A percentile compares a stretch with the other conserved stretches of the same genome.
These are phyloP conservation scores for Coemansia umbellata DNA, from an alignment of 192 early-diverging fungal species.

Conservation along the genomic window DNA sequence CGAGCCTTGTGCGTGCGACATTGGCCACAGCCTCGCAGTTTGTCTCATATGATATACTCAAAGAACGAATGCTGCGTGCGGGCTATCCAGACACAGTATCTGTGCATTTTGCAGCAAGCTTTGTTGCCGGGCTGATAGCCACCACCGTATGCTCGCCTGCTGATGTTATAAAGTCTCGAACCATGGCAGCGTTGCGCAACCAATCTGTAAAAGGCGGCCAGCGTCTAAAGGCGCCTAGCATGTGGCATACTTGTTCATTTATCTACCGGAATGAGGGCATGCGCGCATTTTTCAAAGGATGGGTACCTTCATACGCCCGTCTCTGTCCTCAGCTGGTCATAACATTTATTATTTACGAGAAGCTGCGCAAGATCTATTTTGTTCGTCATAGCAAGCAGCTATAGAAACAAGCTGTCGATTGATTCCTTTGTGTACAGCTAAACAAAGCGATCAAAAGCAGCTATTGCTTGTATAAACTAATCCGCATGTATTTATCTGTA, in stretches of 20 bases:
- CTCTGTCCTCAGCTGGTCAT: constrained; percentile 80
- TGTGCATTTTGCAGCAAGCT: constrained; percentile 68
- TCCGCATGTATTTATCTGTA: no score
- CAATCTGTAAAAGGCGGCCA: background rate
- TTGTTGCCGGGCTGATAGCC: constrained; percentile 69
- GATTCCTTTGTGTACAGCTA: no score
- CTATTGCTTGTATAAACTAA: no score
- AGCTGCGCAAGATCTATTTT: constrained; percentile 54
- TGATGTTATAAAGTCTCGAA: constrained; percentile 79
- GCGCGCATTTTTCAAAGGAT: constrained; percentile 75
- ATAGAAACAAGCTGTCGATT: background rate
- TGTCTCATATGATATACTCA: constrained; percentile 73
- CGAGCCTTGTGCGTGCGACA: constrained; percentile 86
- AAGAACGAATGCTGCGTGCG: constrained; percentile 58
- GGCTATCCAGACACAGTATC: constrained; percentile 59
- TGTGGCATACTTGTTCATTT: constrained; percentile 21
- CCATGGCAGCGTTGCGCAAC: constrained; percentile 59
- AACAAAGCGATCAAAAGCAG: no score
- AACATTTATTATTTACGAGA: constrained; percentile 78
- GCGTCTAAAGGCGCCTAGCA: constrained; percentile 30
- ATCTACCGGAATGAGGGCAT: constrained; percentile 63
- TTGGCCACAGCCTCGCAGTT: constrained; percentile 72
- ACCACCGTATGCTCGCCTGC: constrained; percentile 76
- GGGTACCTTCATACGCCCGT: constrained; percentile 75
- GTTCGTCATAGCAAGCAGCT: constrained; percentile 6